Evolutionary conservation across 2,329 filamentous ascomycete genomes (phyloP).

Genomic region (Pseudogymnoascus sp.): DNA sequence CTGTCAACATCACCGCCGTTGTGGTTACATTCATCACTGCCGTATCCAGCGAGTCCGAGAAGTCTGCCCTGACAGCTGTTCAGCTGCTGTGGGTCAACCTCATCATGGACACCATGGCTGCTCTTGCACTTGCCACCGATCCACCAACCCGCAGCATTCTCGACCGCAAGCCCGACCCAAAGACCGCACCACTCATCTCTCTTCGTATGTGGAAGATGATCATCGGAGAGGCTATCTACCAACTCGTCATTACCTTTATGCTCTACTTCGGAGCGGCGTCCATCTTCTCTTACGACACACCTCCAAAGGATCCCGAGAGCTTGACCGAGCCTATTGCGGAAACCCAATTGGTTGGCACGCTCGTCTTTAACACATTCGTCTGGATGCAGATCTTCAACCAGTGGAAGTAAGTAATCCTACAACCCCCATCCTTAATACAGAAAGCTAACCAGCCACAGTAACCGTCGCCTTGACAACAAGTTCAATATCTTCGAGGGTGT

Average conservation of each 20-base stretch:
- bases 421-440: conserved; percentile 12
- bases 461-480: conserved; percentile 84
- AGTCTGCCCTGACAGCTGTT: conserved; percentile 67
- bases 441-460: conserved; percentile 40
- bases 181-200: conserved; percentile 70
- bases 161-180: conserved; percentile 65
- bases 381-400: conserved; percentile 99
- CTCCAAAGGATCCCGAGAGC: conserved; percentile 32
- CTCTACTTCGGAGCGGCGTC: conserved; percentile 65
- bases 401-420: conserved; percentile 61
- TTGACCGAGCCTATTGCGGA: conserved; percentile 27
- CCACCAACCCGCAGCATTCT: conserved; percentile 61
- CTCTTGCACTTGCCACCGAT: conserved; percentile 66
- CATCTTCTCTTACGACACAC: conserved; percentile 50
- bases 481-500: conserved; percentile 95
- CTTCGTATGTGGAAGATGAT: conserved; percentile 99
- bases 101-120: conserved; percentile 79
- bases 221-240: conserved; percentile 81
- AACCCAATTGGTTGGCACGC: conserved; percentile 49
- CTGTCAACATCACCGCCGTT: conserved; percentile 74
- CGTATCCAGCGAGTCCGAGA: conserved; percentile 52
- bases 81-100: conserved; percentile 78
- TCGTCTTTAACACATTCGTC: conserved; percentile 97
- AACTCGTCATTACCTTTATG: conserved; percentile 68
- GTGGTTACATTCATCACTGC: conserved; percentile 69